Percentiles rank a stretch among this genome's conserved stretches.
phyloP scores from a whole-genome alignment of 225 moss, liverwort and hornwort species.

The Pleurozium schreberi region DNA sequence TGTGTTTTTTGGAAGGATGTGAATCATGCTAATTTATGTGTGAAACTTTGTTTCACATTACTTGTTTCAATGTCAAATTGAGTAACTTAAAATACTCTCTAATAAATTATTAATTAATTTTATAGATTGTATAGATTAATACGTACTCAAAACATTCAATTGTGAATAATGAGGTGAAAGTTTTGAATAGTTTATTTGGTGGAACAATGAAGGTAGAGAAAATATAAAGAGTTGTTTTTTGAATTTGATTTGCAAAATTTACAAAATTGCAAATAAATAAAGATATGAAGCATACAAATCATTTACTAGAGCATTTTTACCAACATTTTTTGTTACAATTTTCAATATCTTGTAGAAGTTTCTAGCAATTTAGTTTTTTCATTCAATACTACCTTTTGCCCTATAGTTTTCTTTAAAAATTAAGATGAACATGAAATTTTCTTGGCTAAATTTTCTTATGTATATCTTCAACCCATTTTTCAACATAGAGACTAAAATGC shows the following conservation, averaged over 20 bases:
- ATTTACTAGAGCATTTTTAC: not conserved
- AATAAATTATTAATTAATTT: not conserved
- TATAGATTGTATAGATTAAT: not conserved
- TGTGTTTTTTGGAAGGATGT: not conserved
- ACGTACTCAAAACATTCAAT: not conserved
- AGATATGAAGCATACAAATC: too few species aligned
- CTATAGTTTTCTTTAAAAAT: not conserved
- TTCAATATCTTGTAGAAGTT: not conserved
- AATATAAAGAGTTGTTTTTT: too few species aligned
- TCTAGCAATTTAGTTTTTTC: not conserved
- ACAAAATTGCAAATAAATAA: not conserved
- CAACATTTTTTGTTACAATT: not conserved
- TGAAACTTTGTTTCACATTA: not conserved
- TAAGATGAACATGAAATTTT: not conserved
- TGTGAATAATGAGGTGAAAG: too few species aligned
- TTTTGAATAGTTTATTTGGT: too few species aligned
- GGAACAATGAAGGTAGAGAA: not conserved
- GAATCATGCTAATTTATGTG: not conserved
- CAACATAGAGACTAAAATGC: not conserved
- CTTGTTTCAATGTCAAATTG: not conserved
- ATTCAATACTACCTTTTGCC: fast-evolving
- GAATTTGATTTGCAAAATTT: not conserved
- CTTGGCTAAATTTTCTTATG: not conserved
- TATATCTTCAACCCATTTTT: not conserved
- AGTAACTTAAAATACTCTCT: too few species aligned